Conservation (phyloP, 1,284 basidiomycete genomes). For the Malassezia sympodialis region DNA sequence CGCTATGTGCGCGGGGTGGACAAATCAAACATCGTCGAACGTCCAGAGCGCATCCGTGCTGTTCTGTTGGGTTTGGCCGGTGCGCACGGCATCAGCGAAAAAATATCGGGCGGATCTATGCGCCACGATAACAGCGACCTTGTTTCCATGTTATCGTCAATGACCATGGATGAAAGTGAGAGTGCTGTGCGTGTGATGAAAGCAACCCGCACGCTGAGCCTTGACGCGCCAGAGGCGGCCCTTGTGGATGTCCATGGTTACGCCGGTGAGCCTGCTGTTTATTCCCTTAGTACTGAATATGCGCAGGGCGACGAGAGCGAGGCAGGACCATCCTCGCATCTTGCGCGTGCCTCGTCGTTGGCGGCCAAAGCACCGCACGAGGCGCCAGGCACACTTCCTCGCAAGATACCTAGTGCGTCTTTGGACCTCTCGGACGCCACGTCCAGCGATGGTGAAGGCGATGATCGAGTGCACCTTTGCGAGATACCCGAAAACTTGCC, state of each 20-base stretch:
- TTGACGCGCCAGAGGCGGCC: constrained; percentile 29
- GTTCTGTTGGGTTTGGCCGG: constrained; percentile 35
- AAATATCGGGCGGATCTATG: neutral
- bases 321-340: neutral
- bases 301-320: neutral
- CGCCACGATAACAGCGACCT: constrained; percentile 21
- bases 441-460: constrained; percentile 32
- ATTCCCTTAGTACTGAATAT: constrained; percentile 8
- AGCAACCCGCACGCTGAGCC: constrained; percentile 19
- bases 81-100: constrained; percentile 19
- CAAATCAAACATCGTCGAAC: constrained; percentile 40
- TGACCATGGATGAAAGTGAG: constrained; percentile 16
- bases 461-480: constrained; percentile 27
- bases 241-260: constrained; percentile 26
- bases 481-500: constrained; percentile 36
- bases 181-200: constrained; percentile 21
- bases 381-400: constrained; percentile 2
- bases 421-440: constrained; percentile 8
- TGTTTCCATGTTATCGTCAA: constrained; percentile 21
- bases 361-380: constrained; percentile 4
- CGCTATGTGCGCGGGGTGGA: constrained; percentile 40
- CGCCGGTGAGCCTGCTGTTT: constrained; percentile 20
- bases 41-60: constrained; percentile 42
- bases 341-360: constrained; percentile 1
- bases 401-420: neutral